Conservation (phyloP, 2,329 filamentous ascomycete species). For the Sphaerulina populicola region DNA sequence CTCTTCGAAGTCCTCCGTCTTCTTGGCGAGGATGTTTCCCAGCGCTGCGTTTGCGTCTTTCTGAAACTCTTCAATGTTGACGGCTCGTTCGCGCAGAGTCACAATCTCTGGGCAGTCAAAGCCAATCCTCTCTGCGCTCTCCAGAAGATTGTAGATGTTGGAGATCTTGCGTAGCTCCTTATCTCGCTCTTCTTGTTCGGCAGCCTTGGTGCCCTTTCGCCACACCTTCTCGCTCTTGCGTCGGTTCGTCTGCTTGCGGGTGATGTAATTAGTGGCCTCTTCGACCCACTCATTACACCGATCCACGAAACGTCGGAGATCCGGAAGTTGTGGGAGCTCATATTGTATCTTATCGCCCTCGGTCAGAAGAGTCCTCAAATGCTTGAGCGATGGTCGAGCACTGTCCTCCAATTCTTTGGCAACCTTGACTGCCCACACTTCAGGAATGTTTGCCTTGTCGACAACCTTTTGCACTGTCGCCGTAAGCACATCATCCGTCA, state of each 20-base stretch:
- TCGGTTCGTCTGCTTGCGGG: slow-evolving; percentile 93
- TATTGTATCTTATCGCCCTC: slow-evolving; percentile 96
- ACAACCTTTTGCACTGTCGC: slow-evolving; percentile 64
- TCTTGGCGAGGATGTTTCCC: slow-evolving; percentile 54
- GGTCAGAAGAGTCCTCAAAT: slow-evolving; percentile 70
- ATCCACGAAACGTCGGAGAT: slow-evolving; percentile 83
- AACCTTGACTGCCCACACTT: slow-evolving; percentile 84
- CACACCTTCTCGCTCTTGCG: slow-evolving; percentile 88
- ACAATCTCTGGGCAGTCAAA: slow-evolving; percentile 91
- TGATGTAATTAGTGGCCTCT: slow-evolving; percentile 91
- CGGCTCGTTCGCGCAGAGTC: slow-evolving; percentile 74
- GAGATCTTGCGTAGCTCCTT: slow-evolving; percentile 79
- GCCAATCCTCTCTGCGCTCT: slow-evolving; percentile 73
- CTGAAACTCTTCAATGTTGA: slow-evolving; percentile 78
- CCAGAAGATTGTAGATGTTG: slow-evolving; percentile 77
- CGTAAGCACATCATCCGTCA: slow-evolving; percentile 61
- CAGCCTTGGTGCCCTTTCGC: slow-evolving; percentile 61
- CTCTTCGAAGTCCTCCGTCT: slow-evolving; percentile 72
- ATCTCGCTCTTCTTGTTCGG: slow-evolving; percentile 75
- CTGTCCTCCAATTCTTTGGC: slow-evolving; percentile 76
- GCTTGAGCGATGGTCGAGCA: slow-evolving; percentile 74
- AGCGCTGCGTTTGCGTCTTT: slow-evolving; percentile 63
- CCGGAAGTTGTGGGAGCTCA: slow-evolving; percentile 70
- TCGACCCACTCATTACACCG: slow-evolving; percentile 97
- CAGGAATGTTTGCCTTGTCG: slow-evolving; percentile 78